Base-by-base conservation (phyloP, 768 basidiomycete genomes). In the Leucocoprinus birnbaumii region DNA sequence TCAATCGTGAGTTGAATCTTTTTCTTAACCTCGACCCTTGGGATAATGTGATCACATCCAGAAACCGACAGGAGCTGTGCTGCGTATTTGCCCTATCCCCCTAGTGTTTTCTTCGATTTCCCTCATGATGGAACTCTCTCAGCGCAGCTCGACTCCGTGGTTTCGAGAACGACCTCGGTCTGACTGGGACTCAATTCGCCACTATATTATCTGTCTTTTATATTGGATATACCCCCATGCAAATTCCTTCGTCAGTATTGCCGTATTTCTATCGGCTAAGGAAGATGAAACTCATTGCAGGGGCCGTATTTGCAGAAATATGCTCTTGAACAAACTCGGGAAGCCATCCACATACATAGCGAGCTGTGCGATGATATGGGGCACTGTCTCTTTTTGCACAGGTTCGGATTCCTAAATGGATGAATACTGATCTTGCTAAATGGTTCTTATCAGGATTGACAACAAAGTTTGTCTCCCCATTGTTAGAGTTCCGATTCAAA, bases 1-100 rank as follows among this genome's bases (percentile, higher is more conserved):
- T 77, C 40, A 77, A 77, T 59, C 77, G 75, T 71, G 62, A 62
- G 62, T 44, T 48, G 49, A 31, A 27, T 18, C 19, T 18, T 13
- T 41, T 38, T 31, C 8, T 16, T 9, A 14, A 19, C 5, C 18
- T 34, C 21, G 14, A 11, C 49, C 22, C 25, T 13, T n/a, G 13
- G 26, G 11, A 16, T 26, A 45, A 21, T 16, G 16, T 14, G 18
- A 16, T 47, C 19, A 2, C 27, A 19, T n/a, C n/a, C n/a, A 74
- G 73, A 87, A 73, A 78, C 89, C 53, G 88, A 89, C 65, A 77
- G 88, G 26, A 89, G 87, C 61, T 87, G 88, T 62, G 85, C 77
- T 27, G 72, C 78, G 82, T 84, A 64, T 60, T 76, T 13, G 51
- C 24, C 38, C 41, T 40, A 16, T 27, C 5, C 11, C 31, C n/a